Evolutionary conservation across 108 stramenopile genomes (phyloP).

Genomic region (Phaeodactylum tricornutum): DNA sequence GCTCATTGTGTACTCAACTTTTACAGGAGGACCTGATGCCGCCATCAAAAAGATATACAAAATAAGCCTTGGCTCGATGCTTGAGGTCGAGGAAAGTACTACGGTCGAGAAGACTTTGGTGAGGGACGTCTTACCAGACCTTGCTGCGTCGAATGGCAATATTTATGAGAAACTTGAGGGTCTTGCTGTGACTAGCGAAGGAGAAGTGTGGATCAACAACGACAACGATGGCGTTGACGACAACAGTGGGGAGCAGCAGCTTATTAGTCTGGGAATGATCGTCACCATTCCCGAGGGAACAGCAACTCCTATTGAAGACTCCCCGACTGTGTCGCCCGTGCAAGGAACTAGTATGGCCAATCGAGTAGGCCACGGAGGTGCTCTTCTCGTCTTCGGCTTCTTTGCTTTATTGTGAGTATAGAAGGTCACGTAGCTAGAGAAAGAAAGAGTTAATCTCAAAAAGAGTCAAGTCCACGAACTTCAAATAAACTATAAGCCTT

Average conservation of each 20-base stretch:
- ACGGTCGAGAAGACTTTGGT: slow-evolving; percentile 30
- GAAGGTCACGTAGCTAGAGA: no score
- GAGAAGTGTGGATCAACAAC: slow-evolving; percentile 41
- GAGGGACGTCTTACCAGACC: slow-evolving; percentile 25
- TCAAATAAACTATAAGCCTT: no score
- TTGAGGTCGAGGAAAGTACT: slow-evolving; percentile 17
- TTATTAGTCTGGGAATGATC: slow-evolving; percentile 7
- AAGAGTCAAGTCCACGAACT: no score
- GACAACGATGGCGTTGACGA: slow-evolving; percentile 76
- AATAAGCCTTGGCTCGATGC: slow-evolving; percentile 27
- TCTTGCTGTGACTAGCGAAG: slow-evolving; percentile 27
- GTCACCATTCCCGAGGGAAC: no score
- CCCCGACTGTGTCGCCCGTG: no score
- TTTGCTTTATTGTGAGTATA: no score
- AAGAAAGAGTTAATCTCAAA: no score
- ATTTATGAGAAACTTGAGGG: slow-evolving; percentile 60
- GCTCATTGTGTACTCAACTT: neutral
- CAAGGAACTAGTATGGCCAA: no score
- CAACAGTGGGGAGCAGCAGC: slow-evolving; percentile 30
- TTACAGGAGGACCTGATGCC: slow-evolving; percentile 41
- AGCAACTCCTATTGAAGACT: no score
- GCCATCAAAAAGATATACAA: slow-evolving; percentile 48
- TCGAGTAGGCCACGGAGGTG: no score
- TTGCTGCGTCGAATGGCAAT: slow-evolving; percentile 14
- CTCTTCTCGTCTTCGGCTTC: no score